Percentiles rank a stretch among this genome's conserved stretches.
Conservation (phyloP, 2,329 filamentous ascomycete species). For the Westerdykella aurantiaca region DNA sequence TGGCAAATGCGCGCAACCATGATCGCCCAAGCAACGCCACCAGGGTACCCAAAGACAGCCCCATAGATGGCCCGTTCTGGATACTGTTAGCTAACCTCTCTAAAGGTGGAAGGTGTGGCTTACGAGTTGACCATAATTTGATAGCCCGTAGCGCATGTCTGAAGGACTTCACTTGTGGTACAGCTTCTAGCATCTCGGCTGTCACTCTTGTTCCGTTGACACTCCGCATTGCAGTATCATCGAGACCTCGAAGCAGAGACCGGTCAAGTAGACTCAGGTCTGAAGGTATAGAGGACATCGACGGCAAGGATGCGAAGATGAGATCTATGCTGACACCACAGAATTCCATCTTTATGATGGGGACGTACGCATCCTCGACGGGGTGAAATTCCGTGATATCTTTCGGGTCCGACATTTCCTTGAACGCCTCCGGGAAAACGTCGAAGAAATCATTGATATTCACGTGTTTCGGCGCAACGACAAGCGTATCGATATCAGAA, state of each 20-base stretch:
- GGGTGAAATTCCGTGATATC: conserved; percentile 78
- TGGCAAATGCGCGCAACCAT: conserved; percentile 93
- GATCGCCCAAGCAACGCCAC: conserved; percentile 97
- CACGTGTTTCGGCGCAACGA: conserved; percentile 87
- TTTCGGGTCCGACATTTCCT: conserved; percentile 68
- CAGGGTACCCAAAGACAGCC: conserved; percentile 93
- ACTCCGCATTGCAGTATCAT: conserved; percentile 80
- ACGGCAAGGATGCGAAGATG: conserved; percentile 52
- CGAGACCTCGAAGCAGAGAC: conserved; percentile 74
- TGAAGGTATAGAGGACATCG: conserved; percentile 36
- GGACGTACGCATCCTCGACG: conserved; percentile 87
- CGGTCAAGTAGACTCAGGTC: conserved; percentile 76
- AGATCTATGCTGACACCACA: conserved; percentile 89
- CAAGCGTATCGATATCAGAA: conserved; percentile 95
- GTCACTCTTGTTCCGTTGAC: conserved; percentile 93
- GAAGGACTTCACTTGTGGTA: conserved; percentile 87
- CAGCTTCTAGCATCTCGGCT: conserved; percentile 80
- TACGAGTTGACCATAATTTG: conserved; percentile 88
- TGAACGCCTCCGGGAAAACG: conserved; percentile 73
- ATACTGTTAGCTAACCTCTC: conserved; percentile 7
- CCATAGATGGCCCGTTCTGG: conserved; percentile 79
- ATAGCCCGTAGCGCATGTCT: conserved; percentile 82
- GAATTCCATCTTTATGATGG: conserved; percentile 95
- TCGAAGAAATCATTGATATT: conserved; percentile 87
- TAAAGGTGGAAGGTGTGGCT: conserved; percentile 12